Evolutionary conservation across 2,329 filamentous ascomycete species (phyloP).

Genomic region (Penicillium sp.): DNA sequence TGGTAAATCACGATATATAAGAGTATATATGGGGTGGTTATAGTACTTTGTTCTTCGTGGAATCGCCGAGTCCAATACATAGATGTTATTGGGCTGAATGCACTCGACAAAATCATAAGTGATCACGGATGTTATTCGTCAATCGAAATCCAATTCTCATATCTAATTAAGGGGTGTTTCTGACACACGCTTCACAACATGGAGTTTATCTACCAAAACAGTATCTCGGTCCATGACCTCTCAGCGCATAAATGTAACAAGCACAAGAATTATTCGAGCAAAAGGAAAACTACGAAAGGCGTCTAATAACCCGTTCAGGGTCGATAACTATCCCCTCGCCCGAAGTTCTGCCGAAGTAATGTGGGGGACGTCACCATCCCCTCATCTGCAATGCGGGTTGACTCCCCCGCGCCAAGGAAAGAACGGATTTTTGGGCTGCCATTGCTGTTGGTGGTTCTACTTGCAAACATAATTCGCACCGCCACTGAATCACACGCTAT

Average conservation of each 20-base stretch:
- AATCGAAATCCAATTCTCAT: background rate
- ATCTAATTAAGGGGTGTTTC: background rate
- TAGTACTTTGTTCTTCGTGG: background rate
- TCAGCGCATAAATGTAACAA: background rate
- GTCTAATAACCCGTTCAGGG: background rate
- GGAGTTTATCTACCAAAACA: background rate
- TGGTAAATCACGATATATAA: background rate
- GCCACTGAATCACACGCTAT: constrained; percentile 2
- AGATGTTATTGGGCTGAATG: no score
- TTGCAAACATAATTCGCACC: background rate
- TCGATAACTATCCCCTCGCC: background rate
- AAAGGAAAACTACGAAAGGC: background rate
- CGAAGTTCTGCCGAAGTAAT: background rate
- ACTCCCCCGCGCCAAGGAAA: background rate
- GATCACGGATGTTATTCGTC: background rate
- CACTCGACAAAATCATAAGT: no score
- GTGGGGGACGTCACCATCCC: background rate
- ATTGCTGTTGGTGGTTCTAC: background rate
- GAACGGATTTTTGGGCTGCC: background rate
- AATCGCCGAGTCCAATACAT: background rate
- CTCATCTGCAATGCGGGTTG: background rate
- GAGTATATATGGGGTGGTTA: background rate
- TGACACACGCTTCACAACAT: background rate
- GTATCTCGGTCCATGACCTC: background rate
- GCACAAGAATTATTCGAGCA: background rate